Evolutionary conservation across 768 basidiomycete genomes (phyloP), one percentile per base, ranked within the genome.

Genomic region (Aureoboletus auriporus): DNA sequence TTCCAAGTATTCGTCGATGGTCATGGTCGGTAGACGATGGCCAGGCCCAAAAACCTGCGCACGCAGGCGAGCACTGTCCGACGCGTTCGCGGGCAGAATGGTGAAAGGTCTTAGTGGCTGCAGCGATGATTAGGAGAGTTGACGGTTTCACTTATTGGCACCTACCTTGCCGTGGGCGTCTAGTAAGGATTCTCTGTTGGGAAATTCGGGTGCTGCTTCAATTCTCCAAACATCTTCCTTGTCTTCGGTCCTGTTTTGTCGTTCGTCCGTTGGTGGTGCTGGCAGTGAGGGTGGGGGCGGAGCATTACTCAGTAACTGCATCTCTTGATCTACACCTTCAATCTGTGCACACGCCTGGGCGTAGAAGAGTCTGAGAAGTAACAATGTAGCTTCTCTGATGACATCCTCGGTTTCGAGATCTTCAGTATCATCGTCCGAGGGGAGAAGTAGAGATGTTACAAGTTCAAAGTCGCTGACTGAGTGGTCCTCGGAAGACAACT

Each of bases 21-120:
- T 79, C 96, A 99, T 97, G 0, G 92, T 93, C 5, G 96, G 96
- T 29, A 98, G 71, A 37, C 85, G 80, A 60, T 96, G 82, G 10
- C 79, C 80, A 12, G 90, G 80, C 13, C 84, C 79, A 69, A 97
- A 98, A 4, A 98, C 93, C 59, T 89, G 82, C 2, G 78, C 69
- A 61, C 85, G 84, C 6, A 96, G 62, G 23, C 83, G 78, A 36
- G 83, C 75, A 49, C 94, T 83, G 56, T 94, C 78, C 16, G 75
- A 65, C 37, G 75, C 69, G 29, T 78, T 76, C 3, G 86, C 79
- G 0, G 94, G 91, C 12, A 98, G 74, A 50, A 99, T 93, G 0
- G 89, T 94, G 66, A 99, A 98, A 13, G 95, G 92, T 31, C 87
- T 80, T 47, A 96, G 71, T 12, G 92, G 90, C 89, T 96, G 52